Evolutionary conservation across 768 basidiomycete genomes (phyloP).

Genomic region (Hygrocybe coccinea): DNA sequence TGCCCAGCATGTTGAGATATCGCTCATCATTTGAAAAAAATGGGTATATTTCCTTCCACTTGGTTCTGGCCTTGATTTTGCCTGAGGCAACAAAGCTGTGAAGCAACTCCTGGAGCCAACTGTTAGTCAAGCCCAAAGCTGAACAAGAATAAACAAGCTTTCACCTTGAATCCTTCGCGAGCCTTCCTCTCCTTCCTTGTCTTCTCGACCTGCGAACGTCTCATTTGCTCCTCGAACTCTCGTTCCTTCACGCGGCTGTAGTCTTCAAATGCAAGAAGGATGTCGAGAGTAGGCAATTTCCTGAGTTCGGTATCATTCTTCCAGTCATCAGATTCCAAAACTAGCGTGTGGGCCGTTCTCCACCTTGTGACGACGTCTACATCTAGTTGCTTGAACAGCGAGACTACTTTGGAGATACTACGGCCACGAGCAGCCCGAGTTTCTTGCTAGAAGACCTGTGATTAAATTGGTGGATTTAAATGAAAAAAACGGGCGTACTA

Average conservation of each 20-base stretch:
- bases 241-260: constrained; percentile 86
- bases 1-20: constrained; percentile 86
- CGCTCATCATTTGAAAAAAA: constrained; percentile 69
- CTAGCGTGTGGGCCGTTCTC: constrained; percentile 74
- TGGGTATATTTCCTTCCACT: constrained; percentile 89
- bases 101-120: constrained; percentile 55
- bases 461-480: constrained; percentile 1
- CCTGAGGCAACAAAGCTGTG: constrained; percentile 60
- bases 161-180: constrained; percentile 83
- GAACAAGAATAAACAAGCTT: constrained; percentile 9
- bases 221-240: constrained; percentile 85
- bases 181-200: constrained; percentile 83
- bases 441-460: constrained; percentile 53
- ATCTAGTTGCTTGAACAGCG: constrained; percentile 79
- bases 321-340: constrained; percentile 78
- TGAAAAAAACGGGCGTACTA: constrained; percentile 50
- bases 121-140: neutral
- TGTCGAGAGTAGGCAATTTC: constrained; percentile 83
- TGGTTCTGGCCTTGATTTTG: constrained; percentile 72
- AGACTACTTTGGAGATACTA: constrained; percentile 77
- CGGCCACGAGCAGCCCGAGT: constrained; percentile 69
- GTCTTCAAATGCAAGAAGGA: constrained; percentile 90
- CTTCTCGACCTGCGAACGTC: constrained; percentile 76
- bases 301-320: constrained; percentile 69
- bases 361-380: constrained; percentile 94